Conservation (phyloP, 192 early-diverging fungal species). For the Backusella luteola region DNA sequence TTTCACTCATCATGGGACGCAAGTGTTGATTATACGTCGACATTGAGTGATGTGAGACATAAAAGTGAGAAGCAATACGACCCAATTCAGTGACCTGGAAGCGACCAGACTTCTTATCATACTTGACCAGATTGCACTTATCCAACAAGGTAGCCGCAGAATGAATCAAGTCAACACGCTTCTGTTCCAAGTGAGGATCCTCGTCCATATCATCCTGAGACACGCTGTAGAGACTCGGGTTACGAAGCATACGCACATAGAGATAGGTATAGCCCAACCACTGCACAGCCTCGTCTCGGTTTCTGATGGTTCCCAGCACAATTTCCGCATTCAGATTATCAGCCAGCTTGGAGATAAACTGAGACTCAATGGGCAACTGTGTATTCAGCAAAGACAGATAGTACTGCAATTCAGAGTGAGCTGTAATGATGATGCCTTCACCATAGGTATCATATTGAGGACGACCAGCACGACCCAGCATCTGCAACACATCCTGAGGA, state of each 20-base stretch:
- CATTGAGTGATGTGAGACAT: constrained; percentile 91
- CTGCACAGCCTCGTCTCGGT: constrained; percentile 90
- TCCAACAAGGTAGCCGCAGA: constrained; percentile 84
- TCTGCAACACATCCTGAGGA: constrained; percentile 97
- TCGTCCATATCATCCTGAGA: constrained; percentile 64
- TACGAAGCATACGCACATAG: constrained; percentile 94
- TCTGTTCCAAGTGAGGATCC: constrained; percentile 79
- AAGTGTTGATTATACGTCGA: constrained; percentile 91
- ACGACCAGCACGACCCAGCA: constrained; percentile 96
- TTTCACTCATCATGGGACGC: constrained; percentile 90
- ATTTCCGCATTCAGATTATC: constrained; percentile 98
- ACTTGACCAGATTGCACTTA: constrained; percentile 91
- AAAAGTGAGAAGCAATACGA: constrained; percentile 95
- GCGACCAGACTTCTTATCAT: constrained; percentile 88
- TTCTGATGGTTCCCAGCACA: constrained; percentile 87
- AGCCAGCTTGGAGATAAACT: constrained; percentile 82
- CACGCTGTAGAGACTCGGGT: constrained; percentile 85
- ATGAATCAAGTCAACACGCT: constrained; percentile 89
- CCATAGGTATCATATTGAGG: constrained; percentile 95
- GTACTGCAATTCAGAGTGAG: constrained; percentile 90
- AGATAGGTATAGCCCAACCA: constrained; percentile 97
- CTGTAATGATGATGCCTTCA: constrained; percentile 96
- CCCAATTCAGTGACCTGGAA: constrained; percentile 91
- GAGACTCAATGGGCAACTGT: constrained; percentile 97
- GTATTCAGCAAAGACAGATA: constrained; percentile 93